Evolutionary conservation across 768 basidiomycete genomes (phyloP).

Genomic region (Tylopilus sp.): DNA sequence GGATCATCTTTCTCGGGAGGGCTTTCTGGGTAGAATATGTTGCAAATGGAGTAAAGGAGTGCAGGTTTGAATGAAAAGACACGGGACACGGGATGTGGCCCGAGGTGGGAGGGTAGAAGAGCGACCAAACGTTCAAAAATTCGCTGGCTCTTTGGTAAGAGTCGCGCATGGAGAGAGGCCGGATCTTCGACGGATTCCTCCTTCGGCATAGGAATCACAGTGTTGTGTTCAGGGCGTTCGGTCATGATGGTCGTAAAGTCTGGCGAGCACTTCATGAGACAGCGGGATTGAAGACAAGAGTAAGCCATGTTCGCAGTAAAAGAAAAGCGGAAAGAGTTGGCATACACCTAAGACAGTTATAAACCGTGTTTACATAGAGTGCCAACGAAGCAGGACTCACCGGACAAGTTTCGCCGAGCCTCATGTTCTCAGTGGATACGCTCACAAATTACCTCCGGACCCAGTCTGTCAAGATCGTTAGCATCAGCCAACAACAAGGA

Average conservation of each 20-base stretch:
- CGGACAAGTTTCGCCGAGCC: constrained; percentile 5
- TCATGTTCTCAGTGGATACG: constrained; percentile 4
- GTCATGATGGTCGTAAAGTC: constrained; percentile 22
- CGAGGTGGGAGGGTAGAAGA: constrained; percentile 13
- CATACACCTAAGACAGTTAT: not conserved
- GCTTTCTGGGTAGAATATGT: constrained; percentile 3
- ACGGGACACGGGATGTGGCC: not conserved
- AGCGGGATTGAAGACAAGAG: constrained; percentile 1
- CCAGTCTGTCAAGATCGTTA: too few relatives aligned
- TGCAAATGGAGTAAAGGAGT: constrained; percentile 26
- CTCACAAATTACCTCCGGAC: not conserved
- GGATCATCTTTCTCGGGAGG: not conserved
- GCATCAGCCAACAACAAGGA: too few relatives aligned
- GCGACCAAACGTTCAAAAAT: constrained; percentile 14
- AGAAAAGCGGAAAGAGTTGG: not conserved
- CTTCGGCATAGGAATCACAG: not conserved
- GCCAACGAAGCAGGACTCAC: constrained; percentile 11
- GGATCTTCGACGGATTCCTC: constrained; percentile 5
- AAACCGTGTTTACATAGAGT: not conserved
- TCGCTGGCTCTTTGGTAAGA: constrained; percentile 7
- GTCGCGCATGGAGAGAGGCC: constrained; percentile 1
- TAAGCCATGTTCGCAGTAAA: constrained; percentile 4
- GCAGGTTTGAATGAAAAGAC: constrained; percentile 8
- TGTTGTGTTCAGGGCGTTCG: constrained; percentile 7
- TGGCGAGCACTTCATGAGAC: constrained; percentile 10